Conservation (phyloP, 768 basidiomycete genomes). For the Leccinum barrowsii region DNA sequence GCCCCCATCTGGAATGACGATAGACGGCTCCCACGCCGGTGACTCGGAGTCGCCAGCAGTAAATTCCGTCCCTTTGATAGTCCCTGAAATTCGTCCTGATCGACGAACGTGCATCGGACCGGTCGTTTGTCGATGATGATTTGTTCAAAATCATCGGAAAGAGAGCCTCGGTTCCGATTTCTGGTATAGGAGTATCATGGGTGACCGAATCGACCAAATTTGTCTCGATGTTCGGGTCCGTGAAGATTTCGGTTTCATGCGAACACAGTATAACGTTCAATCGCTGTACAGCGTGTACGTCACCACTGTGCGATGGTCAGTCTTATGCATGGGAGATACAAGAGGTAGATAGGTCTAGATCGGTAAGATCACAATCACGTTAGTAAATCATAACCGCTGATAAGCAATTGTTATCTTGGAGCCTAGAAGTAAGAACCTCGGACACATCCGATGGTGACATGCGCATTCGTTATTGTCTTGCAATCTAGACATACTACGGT, state of each 20-base stretch:
- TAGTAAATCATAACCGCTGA: background rate
- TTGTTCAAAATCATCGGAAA: constrained; percentile 2
- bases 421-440: background rate
- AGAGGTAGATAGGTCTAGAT: background rate
- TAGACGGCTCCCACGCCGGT: background rate
- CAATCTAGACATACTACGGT: background rate
- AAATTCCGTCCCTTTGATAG: background rate
- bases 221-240: background rate
- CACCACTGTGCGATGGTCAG: constrained; percentile 1
- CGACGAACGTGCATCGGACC: background rate
- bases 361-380: constrained; percentile 5
- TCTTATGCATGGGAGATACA: background rate
- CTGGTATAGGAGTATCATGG: constrained; percentile 6
- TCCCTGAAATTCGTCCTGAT: background rate
- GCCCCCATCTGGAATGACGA: background rate
- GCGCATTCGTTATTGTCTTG: background rate
- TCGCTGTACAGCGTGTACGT: background rate
- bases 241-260: background rate
- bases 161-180: constrained; percentile 1
- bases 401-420: background rate
- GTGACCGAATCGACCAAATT: constrained; percentile 4
- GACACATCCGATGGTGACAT: background rate
- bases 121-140: constrained; percentile 2
- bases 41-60: background rate
- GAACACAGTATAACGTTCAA: background rate